phyloP scores from a whole-genome alignment of 768 basidiomycete species.

The Mycena indigotica region DNA sequence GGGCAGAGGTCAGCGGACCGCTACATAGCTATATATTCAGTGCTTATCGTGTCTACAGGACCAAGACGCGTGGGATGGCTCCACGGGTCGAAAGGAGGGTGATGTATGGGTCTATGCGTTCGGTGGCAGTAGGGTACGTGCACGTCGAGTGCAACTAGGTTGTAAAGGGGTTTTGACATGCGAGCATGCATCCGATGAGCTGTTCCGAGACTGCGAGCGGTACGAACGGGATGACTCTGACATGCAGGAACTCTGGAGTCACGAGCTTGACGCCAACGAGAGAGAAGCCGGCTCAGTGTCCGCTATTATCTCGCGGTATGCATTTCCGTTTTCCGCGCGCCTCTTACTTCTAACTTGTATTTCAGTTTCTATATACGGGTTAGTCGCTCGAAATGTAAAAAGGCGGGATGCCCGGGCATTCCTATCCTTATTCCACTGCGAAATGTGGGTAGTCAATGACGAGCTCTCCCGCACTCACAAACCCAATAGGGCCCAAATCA shows the following conservation, averaged over 20 bases:
- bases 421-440: too few relatives aligned
- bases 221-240: slow-evolving; percentile 1
- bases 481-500: slow-evolving; percentile 4
- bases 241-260: slow-evolving; percentile 6
- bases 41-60: background rate
- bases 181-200: too few relatives aligned
- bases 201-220: slow-evolving; percentile 2
- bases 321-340: too few relatives aligned
- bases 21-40: background rate
- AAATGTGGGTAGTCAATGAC: too few relatives aligned
- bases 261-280: slow-evolving; percentile 8
- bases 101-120: background rate
- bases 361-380: too few relatives aligned
- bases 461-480: too few relatives aligned
- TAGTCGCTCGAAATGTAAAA: too few relatives aligned
- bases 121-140: background rate
- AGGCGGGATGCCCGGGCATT: too few relatives aligned
- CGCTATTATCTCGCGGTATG: background rate
- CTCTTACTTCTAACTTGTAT: too few relatives aligned
- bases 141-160: background rate
- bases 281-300: slow-evolving; percentile 1
- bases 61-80: too few relatives aligned
- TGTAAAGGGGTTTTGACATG: too few relatives aligned
- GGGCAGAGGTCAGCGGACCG: background rate
- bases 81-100: background rate